Percentiles rank a stretch among this genome's conserved stretches.
Evolutionary conservation across 345 rosid species (phyloP).

Genomic region (Linum tenue): DNA sequence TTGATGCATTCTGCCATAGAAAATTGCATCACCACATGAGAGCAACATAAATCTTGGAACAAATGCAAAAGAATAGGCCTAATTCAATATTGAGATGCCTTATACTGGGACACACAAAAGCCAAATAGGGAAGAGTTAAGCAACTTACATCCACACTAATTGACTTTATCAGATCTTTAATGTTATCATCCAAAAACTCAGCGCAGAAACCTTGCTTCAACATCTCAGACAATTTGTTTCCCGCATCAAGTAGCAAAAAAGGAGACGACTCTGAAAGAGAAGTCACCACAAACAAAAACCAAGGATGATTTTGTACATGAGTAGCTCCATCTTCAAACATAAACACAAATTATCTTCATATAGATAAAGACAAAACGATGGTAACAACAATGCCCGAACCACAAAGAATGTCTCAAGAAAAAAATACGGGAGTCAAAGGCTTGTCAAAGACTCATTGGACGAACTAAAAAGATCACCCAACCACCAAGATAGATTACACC

Average conservation of each 20-base stretch:
- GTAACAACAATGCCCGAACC: neutral
- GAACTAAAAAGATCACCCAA: neutral
- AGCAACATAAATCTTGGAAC: conserved; percentile 14
- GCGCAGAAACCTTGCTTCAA: conserved; percentile 1
- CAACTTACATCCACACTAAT: conserved; percentile 56
- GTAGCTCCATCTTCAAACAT: neutral
- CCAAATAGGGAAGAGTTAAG: conserved; percentile 3
- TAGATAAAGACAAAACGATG: no score
- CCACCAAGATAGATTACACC: neutral
- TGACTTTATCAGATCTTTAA: conserved; percentile 52
- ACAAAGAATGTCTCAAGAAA: neutral
- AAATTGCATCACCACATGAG: conserved; percentile 14
- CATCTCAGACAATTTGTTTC: neutral
- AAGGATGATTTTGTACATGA: neutral
- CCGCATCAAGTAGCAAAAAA: neutral
- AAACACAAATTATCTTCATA: neutral
- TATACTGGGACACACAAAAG: neutral
- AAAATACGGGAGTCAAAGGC: no score
- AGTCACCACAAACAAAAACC: neutral
- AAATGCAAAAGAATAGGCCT: neutral
- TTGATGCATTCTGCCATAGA: conserved; percentile 55
- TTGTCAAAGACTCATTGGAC: no score
- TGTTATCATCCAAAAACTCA: conserved; percentile 41
- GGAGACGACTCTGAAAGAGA: neutral
- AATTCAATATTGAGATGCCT: neutral